These are phyloP conservation scores for Neurospora sp. DNA, from an alignment of 495 filamentous ascomycete genomes.

Conservation along the genomic window DNA sequence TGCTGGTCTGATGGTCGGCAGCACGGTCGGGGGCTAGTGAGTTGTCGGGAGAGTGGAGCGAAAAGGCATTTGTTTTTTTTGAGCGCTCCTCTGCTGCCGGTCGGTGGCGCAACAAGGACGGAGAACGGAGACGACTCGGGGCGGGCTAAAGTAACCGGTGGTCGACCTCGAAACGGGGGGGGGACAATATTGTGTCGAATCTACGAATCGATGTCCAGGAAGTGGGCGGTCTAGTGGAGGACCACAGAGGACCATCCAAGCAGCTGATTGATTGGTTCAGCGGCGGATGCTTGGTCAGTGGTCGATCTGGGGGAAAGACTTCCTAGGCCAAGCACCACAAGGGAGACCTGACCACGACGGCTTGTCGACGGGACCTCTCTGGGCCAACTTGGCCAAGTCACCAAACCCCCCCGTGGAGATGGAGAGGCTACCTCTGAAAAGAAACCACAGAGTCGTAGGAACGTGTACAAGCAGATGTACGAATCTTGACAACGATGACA, in stretches of 20 bases:
- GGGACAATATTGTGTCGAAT: background rate
- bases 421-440: background rate
- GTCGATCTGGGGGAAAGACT: background rate
- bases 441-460: background rate
- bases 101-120: conserved; percentile 20
- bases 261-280: background rate
- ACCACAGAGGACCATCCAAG: background rate
- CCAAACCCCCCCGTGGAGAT: background rate
- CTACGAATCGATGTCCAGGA: background rate
- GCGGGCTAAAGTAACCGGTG: conserved; percentile 6
- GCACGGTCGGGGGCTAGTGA: background rate
- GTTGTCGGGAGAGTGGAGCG: background rate
- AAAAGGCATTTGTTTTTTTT: conserved; percentile 12
- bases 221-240: background rate
- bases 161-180: background rate
- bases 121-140: conserved; percentile 10
- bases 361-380: background rate
- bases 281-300: background rate
- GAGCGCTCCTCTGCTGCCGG: background rate
- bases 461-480: background rate
- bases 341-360: background rate
- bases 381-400: background rate
- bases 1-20: background rate
- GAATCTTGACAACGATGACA: background rate
- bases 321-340: background rate